Base-by-base conservation (phyloP, 208 protist species). In the Leishmania guyanensis region DNA sequence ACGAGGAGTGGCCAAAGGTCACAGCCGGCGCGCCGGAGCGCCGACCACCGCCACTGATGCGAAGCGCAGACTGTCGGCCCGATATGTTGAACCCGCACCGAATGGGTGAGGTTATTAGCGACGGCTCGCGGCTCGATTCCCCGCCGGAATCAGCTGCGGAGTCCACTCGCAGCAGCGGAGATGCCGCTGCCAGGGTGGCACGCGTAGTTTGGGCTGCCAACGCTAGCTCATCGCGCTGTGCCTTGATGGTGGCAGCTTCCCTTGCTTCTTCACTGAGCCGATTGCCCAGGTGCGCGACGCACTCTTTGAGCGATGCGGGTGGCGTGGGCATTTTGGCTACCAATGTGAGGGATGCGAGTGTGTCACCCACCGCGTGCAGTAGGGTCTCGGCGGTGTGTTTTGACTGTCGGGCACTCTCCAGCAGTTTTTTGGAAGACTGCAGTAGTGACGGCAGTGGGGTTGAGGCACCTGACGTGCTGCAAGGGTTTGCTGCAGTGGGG, bases 221-320 rank as follows among this genome's bases (percentile, higher is more conserved):
- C 9, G 60, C 77, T 0, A 85, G 53, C 22, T 85, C 82, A 51
- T 85, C 82, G 5, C 82, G 69, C 65, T 85, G 77, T 12, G 71
- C 71, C 53, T 74, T 76, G 12, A 85, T 56, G 14, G 4, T 3
- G 5, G 71, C 53, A 12, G 69, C 60, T n/a, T 82, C 64, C 39
- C 65, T 62, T 1, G 71, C 73, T 48, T 81, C 77, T 26, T 78
- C 77, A 12, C 60, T 60, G 29, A 78, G 77, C 6, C 73, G 70
- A 0, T 62, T 65, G 5, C 62, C 62, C 36, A 85, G 51, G 36
- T n/a, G 36, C 8, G 50, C n/a, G 8, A 81, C n/a, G 20, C 50
- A 60, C 71, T 78, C 77, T 3, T 60, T 22, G 1, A 85, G 9
- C n/a, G 82, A 79, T 26, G 54, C 50, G 8, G 82, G 82, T 3